Conservation (phyloP, 805 yeast genomes). For the Yamadazyma insecticola region DNA sequence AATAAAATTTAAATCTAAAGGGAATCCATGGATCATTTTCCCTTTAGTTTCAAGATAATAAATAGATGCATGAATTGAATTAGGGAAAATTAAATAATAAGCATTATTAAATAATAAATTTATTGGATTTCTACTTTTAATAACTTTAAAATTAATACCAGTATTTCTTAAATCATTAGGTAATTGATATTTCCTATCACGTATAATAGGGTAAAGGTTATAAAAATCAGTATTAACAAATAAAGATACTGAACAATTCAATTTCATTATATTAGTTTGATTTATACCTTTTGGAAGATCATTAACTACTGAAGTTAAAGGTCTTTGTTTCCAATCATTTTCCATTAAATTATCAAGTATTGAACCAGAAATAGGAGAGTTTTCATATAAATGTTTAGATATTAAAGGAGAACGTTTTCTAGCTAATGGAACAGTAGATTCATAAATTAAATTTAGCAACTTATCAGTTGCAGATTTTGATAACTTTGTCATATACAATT, state of each 20-base stretch:
- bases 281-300: conserved; percentile 14
- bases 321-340: conserved; percentile 28
- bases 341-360: conserved; percentile 19
- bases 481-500: no score
- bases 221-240: conserved; percentile 36
- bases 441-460: no score
- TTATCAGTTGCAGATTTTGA: no score
- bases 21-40: conserved; percentile 48
- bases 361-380: no score
- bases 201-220: conserved; percentile 30
- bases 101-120: conserved; percentile 42
- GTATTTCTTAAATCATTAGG: conserved; percentile 13
- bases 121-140: conserved; percentile 46
- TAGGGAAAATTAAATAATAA: conserved; percentile 51
- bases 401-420: no score
- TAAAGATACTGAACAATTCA: conserved; percentile 34
- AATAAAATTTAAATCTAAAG: conserved; percentile 43
- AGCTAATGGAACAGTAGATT: no score
- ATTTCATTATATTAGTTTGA: conserved; percentile 29
- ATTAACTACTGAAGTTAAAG: conserved; percentile 18
- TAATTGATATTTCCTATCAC: conserved; percentile 25
- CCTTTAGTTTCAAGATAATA: conserved; percentile 48
- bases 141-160: conserved; percentile 34
- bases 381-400: no score
- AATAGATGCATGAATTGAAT: conserved; percentile 44